Evolutionary conservation across 2,329 filamentous ascomycete species (phyloP), one percentile per base, ranked within the genome.

Genomic region (Annulohypoxylon truncatum): DNA sequence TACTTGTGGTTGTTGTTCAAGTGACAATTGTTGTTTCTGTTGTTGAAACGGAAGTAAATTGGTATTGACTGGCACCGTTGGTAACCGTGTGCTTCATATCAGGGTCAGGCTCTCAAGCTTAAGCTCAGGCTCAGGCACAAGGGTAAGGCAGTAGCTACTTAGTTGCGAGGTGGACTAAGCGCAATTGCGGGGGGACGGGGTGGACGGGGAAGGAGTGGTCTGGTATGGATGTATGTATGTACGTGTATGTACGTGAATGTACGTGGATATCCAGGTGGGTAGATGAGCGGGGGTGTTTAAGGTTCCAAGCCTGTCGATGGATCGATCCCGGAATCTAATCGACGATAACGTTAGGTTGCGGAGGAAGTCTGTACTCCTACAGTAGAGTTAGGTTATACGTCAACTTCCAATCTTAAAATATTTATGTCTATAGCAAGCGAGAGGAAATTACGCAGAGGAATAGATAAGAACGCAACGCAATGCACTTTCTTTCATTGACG

Each of bases 161-260:
- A 40, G 52, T 64, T 46, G 55, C 18, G 18, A 58, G 48, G 46
- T 60, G 67, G 28, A 54, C 51, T 55, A 66, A 61, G 59, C 61
- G 59, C 52, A 66, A 69, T 69, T 69, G 66, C 63, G 66, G 67
- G 67, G 66, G 35, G 55, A 58, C n/a, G 26, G 48, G 24, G 55
- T 29, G 18, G 40, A 31, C 22, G 26, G n/a, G 22, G 29, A 54
- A 35, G n/a, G 33, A 40, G 52, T 42, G 12, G 22, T 40, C 9
- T 40, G 48, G 53, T 40, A n/a, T 40, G 48, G 53, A 50, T 35
- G 15, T 10, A 20, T 42, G 18, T 35, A 44, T 10, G 35, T 38
- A 38, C 35, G n/a, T n/a, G 9, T 13, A 56, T 38, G n/a, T 28
- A 22, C 29, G 42, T 48, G n/a, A n/a, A 55, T 38, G 35, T 38